Conservation (phyloP, 192 early-diverging fungal genomes). For the Chytriomyces sp. region DNA sequence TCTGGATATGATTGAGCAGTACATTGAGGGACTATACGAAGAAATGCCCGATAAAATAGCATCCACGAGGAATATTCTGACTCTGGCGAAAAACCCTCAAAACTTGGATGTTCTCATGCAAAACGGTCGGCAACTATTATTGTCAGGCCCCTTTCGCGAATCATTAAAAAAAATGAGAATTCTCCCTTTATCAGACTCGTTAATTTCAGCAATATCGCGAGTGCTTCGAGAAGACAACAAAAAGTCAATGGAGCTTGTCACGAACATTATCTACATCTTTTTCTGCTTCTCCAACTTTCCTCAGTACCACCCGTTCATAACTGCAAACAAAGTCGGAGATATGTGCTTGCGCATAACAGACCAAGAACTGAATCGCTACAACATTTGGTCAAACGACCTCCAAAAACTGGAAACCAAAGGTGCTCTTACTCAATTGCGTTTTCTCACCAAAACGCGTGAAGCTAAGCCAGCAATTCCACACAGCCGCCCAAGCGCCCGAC, state of each 20-base stretch:
- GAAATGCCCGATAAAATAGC: slow-evolving; percentile 58
- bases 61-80: slow-evolving; percentile 53
- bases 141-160: neutral
- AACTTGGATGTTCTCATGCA: slow-evolving; percentile 50
- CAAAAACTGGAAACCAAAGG: slow-evolving; percentile 49
- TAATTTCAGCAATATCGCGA: slow-evolving; percentile 61
- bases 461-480: neutral
- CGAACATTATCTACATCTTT: slow-evolving; percentile 64
- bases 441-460: neutral
- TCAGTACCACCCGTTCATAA: slow-evolving; percentile 58
- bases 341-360: slow-evolving; percentile 61
- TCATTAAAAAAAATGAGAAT: neutral
- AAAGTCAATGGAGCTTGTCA: slow-evolving; percentile 57
- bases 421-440: neutral
- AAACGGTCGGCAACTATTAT: slow-evolving; percentile 39
- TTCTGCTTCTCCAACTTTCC: slow-evolving; percentile 64
- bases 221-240: slow-evolving; percentile 62
- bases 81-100: slow-evolving; percentile 47
- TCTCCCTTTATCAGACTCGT: slow-evolving; percentile 32
- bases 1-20: slow-evolving; percentile 51
- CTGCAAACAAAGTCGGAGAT: slow-evolving; percentile 64
- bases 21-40: slow-evolving; percentile 62
- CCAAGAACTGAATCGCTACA: slow-evolving; percentile 53
- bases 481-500: slow-evolving; percentile 43
- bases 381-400: slow-evolving; percentile 55